These are phyloP conservation scores for Ophiostoma ulmi DNA, from an alignment of 2,329 filamentous ascomycete species.

Conservation along the genomic window DNA sequence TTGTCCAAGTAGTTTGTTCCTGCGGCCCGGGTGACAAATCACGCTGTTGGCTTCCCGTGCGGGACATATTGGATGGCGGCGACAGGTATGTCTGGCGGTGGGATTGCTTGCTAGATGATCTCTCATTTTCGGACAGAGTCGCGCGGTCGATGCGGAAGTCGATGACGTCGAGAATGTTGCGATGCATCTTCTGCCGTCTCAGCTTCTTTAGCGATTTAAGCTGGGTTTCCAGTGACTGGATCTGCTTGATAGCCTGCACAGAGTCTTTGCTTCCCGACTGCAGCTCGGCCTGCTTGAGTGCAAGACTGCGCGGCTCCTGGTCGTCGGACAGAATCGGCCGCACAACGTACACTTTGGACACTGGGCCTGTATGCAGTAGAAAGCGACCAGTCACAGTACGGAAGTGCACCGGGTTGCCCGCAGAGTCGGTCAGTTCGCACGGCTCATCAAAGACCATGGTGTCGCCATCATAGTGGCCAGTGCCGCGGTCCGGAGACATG, in stretches of 20 bases:
- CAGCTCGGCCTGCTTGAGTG: slow-evolving; percentile 66
- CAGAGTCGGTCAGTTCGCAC: slow-evolving; percentile 57
- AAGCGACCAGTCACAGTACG: slow-evolving; percentile 65
- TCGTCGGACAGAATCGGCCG: slow-evolving; percentile 55
- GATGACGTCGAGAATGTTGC: slow-evolving; percentile 71
- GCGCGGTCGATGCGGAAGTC: slow-evolving; percentile 71
- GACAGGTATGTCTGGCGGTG: slow-evolving; percentile 12
- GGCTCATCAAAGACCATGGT: slow-evolving; percentile 62
- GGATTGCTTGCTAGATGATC: background rate
- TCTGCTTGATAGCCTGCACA: slow-evolving; percentile 64
- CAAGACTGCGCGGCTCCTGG: slow-evolving; percentile 57
- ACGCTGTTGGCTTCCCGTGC: slow-evolving; percentile 14
- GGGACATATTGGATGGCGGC: slow-evolving; percentile 4
- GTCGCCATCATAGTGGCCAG: slow-evolving; percentile 31
- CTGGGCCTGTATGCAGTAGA: slow-evolving; percentile 58
- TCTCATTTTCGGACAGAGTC: background rate
- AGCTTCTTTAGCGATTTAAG: slow-evolving; percentile 71
- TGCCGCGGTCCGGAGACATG: slow-evolving; percentile 36
- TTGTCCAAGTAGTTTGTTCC: slow-evolving; percentile 54
- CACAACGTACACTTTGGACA: slow-evolving; percentile 67
- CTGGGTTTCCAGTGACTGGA: slow-evolving; percentile 70
- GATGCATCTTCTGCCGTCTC: slow-evolving; percentile 71
- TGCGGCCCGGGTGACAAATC: slow-evolving; percentile 31
- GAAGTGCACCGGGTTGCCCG: slow-evolving; percentile 62
- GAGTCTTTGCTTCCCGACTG: slow-evolving; percentile 53